Percentiles rank a stretch among this genome's conserved stretches.
Conservation (phyloP, 2,329 filamentous ascomycete species). For the Penicillium sp. region DNA sequence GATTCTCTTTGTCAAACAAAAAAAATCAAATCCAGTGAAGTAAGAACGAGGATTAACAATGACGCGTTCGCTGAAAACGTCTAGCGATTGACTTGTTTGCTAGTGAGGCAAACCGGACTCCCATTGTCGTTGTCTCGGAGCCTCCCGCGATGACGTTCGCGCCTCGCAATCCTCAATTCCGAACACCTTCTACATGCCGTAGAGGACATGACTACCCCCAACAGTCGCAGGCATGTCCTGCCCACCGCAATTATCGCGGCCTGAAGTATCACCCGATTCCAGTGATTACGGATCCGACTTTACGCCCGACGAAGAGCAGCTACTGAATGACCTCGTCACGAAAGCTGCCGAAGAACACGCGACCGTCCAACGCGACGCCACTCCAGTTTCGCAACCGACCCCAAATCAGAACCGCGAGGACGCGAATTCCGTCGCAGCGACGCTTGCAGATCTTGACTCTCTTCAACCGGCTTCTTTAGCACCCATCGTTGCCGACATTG, state of each 20-base stretch:
- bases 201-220: slow-evolving; percentile 27
- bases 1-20: neutral
- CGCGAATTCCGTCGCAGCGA: slow-evolving; percentile 16
- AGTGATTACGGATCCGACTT: slow-evolving; percentile 70
- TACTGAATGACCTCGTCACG: slow-evolving; percentile 56
- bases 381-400: slow-evolving; percentile 22
- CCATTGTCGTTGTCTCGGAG: slow-evolving; percentile 9
- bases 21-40: neutral
- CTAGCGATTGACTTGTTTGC: slow-evolving; percentile 13
- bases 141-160: slow-evolving; percentile 21
- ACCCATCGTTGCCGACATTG: slow-evolving; percentile 44
- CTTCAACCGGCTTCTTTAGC: slow-evolving; percentile 21
- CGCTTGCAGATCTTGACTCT: slow-evolving; percentile 22
- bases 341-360: slow-evolving; percentile 45
- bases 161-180: slow-evolving; percentile 2
- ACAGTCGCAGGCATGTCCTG: slow-evolving; percentile 40
- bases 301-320: slow-evolving; percentile 59
- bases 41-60: neutral
- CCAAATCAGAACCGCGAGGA: slow-evolving; percentile 23
- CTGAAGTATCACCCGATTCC: slow-evolving; percentile 30
- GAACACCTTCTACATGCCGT: slow-evolving; percentile 13
- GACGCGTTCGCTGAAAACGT: neutral
- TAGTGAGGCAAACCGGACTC: slow-evolving; percentile 12
- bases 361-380: slow-evolving; percentile 20
- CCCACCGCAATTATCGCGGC: slow-evolving; percentile 22